Evolutionary conservation across 257 asterid genomes (phyloP).

Genomic region (Eustoma russellianum): DNA sequence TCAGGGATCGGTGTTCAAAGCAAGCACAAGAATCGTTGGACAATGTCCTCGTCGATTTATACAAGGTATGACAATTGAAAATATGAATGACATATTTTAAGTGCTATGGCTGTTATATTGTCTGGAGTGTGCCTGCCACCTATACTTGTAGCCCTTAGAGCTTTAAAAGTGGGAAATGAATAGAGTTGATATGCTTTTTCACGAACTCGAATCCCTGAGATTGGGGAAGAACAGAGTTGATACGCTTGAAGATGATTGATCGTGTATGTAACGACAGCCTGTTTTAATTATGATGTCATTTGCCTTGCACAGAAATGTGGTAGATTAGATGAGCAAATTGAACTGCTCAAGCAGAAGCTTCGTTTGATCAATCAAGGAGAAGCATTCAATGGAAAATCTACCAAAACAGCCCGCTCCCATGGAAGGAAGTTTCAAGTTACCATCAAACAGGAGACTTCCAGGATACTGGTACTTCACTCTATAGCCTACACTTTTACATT

Average conservation of each 20-base stretch:
- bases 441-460: constrained; percentile 72
- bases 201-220: no score
- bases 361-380: constrained; percentile 69
- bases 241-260: background rate
- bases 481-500: background rate
- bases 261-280: no score
- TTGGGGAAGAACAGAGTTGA: background rate
- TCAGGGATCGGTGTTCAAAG: constrained; percentile 61
- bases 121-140: background rate
- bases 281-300: background rate
- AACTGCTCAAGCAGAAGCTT: constrained; percentile 67
- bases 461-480: constrained; percentile 47
- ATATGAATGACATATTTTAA: background rate
- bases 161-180: no score
- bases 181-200: no score
- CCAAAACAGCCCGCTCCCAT: constrained; percentile 91
- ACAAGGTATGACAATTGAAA: constrained; percentile 40
- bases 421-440: constrained; percentile 91
- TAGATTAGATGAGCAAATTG: constrained; percentile 62
- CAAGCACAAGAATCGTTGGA: constrained; percentile 88
- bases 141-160: background rate
- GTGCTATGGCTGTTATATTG: background rate
- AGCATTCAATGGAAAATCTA: constrained; percentile 75
- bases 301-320: constrained; percentile 53
- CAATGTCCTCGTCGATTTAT: constrained; percentile 76